Conservation (phyloP, 257 asterid genomes). For the Plantago elongata region DNA sequence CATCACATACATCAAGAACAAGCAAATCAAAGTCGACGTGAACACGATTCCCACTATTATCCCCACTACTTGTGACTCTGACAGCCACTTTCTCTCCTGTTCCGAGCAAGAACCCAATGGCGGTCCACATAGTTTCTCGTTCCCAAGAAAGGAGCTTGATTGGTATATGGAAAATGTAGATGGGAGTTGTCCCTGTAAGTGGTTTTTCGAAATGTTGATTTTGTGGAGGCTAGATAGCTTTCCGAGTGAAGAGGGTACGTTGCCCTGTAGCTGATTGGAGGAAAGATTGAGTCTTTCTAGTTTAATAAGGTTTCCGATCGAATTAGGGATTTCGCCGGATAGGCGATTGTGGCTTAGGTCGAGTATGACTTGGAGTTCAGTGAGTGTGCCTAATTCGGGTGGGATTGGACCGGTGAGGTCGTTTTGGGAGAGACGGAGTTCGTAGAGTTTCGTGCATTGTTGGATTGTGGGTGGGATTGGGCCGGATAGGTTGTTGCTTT, state of each 20-base stretch:
- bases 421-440: slow-evolving; percentile 76
- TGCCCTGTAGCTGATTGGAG: slow-evolving; percentile 50
- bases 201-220: slow-evolving; percentile 62
- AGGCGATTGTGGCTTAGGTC: slow-evolving; percentile 74
- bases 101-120: slow-evolving; percentile 54
- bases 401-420: slow-evolving; percentile 61
- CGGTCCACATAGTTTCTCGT: slow-evolving; percentile 63
- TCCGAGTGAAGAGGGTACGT: slow-evolving; percentile 58
- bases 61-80: slow-evolving; percentile 55
- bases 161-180: slow-evolving; percentile 59
- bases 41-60: slow-evolving; percentile 79
- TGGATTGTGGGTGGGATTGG: slow-evolving; percentile 59
- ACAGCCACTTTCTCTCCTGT: slow-evolving; percentile 35
- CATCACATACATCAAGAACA: slow-evolving; percentile 67
- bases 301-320: slow-evolving; percentile 60
- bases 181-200: slow-evolving; percentile 56
- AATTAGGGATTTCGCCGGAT: slow-evolving; percentile 64
- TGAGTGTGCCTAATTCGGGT: slow-evolving; percentile 49
- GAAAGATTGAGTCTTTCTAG: slow-evolving; percentile 77
- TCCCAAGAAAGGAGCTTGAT: slow-evolving; percentile 45
- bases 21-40: slow-evolving; percentile 68
- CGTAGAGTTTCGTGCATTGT: slow-evolving; percentile 73
- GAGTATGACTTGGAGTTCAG: slow-evolving; percentile 69
- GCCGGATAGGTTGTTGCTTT: slow-evolving; percentile 60
- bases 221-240: slow-evolving; percentile 65